phyloP scores from a whole-genome alignment of 2,329 filamentous ascomycete genomes.

The Colletotrichum sp. region DNA sequence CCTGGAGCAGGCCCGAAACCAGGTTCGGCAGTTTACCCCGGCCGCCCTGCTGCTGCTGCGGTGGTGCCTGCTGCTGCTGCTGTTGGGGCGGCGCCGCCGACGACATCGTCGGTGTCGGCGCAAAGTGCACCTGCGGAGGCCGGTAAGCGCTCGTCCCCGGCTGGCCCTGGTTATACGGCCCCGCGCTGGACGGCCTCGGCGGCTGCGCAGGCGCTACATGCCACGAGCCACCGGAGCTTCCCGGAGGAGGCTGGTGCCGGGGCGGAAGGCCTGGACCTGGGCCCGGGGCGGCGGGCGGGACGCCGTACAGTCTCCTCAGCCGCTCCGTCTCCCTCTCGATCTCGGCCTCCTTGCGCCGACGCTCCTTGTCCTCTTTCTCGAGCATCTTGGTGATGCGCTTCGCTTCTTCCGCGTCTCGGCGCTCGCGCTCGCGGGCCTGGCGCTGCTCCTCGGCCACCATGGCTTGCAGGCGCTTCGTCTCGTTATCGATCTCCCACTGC shows the following conservation, averaged over 20 bases:
- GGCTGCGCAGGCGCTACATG: conserved; percentile 19
- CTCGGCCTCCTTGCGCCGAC: conserved; percentile 58
- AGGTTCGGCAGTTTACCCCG: conserved; percentile 27
- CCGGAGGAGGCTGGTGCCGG: conserved; percentile 1
- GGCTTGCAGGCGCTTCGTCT: conserved; percentile 75
- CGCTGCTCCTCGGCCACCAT: conserved; percentile 57
- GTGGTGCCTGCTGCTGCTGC: conserved; percentile 21
- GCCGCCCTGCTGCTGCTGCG: conserved; percentile 25
- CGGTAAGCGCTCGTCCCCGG: conserved; percentile 6
- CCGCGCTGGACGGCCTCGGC: conserved; percentile 17
- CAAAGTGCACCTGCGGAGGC: conserved; percentile 29
- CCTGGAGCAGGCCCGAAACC: conserved; percentile 33
- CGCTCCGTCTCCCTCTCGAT: conserved; percentile 85
- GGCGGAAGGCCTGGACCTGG: conserved; percentile 42
- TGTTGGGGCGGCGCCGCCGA: conserved; percentile 14
- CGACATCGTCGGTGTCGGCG: neutral
- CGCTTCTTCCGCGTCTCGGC: conserved; percentile 50
- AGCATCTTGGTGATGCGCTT: conserved; percentile 69
- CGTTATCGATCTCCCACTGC: conserved; percentile 66
- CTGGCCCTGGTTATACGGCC: conserved; percentile 9
- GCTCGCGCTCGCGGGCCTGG: conserved; percentile 60
- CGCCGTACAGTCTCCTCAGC: conserved; percentile 71
- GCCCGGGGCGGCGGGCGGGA: conserved; percentile 38
- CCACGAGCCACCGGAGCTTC: neutral
- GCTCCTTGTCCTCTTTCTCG: conserved; percentile 69